phyloP scores from a whole-genome alignment of 2,329 filamentous ascomycete genomes.

The Pyricularia pennisetigena region DNA sequence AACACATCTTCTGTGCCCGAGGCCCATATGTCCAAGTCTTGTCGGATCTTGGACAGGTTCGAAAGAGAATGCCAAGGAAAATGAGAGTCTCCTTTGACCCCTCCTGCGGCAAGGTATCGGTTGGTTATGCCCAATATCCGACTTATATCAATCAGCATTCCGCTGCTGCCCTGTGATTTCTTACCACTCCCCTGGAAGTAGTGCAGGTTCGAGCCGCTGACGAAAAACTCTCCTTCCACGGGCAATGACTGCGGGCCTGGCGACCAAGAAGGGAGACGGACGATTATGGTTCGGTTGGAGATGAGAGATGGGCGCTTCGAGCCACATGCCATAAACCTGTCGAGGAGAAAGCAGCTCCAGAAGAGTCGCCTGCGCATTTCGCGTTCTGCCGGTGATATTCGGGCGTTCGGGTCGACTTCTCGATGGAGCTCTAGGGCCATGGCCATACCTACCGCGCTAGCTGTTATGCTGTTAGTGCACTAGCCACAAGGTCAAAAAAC shows the following conservation, averaged over 20 bases:
- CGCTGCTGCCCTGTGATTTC: conserved; percentile 64
- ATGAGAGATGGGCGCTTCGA: conserved; percentile 76
- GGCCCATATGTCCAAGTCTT: conserved; percentile 79
- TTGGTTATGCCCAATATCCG: conserved; percentile 77
- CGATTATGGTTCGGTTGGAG: conserved; percentile 63
- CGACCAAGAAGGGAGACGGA: conserved; percentile 68
- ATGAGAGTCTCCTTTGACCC: conserved; percentile 81
- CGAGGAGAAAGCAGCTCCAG: conserved; percentile 82
- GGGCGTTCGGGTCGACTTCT: conserved; percentile 55
- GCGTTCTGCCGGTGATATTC: conserved; percentile 56
- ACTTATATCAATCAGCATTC: conserved; percentile 76
- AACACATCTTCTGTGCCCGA: conserved; percentile 73
- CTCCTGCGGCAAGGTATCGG: conserved; percentile 72
- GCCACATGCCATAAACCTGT: conserved; percentile 73
- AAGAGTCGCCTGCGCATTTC: conserved; percentile 74
- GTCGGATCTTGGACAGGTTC: conserved; percentile 74
- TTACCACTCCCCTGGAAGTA: conserved; percentile 59
- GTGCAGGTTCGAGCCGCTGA: conserved; percentile 67
- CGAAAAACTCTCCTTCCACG: conserved; percentile 72
- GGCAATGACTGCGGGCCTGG: conserved; percentile 49
- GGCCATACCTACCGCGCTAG: conserved; percentile 71
- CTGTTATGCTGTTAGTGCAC: conserved; percentile 26
- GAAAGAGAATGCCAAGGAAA: conserved; percentile 87
- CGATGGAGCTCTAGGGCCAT: conserved; percentile 73
- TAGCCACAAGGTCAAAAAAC: conserved; percentile 19